Percentiles rank a stretch among this genome's conserved stretches.
Evolutionary conservation across 495 filamentous ascomycete species (phyloP).

Genomic region (Xylaria scruposa): DNA sequence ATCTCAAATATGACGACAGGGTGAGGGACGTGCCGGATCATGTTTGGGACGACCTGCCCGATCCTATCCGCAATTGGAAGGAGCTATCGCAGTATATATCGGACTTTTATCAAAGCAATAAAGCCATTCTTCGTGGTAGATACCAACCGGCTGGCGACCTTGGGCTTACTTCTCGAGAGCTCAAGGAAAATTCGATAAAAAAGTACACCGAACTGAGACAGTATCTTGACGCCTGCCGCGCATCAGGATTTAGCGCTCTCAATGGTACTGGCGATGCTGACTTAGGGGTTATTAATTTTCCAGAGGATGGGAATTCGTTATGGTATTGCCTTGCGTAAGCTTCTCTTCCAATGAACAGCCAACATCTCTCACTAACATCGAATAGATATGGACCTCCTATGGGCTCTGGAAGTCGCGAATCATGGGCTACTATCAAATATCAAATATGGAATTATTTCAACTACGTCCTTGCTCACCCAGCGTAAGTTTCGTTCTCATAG

Average conservation of each 20-base stretch:
- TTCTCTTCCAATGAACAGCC: background rate
- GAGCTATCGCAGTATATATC: background rate
- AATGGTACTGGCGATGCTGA: background rate
- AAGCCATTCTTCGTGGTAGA: background rate
- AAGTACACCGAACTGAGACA: background rate
- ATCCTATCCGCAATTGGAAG: background rate
- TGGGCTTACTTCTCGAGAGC: background rate
- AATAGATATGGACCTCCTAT: background rate
- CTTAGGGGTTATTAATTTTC: background rate
- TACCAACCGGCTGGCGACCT: slow-evolving; percentile 1
- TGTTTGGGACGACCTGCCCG: slow-evolving; percentile 2
- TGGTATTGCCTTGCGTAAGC: slow-evolving; percentile 4
- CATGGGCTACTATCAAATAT: background rate
- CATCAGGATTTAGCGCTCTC: background rate
- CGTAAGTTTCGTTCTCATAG: background rate
- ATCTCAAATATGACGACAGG: background rate
- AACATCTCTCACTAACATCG: background rate
- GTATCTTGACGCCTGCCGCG: background rate
- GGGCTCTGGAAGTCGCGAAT: background rate
- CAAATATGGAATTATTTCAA: slow-evolving; percentile 13
- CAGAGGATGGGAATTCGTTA: slow-evolving; percentile 1
- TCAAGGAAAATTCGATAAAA: background rate
- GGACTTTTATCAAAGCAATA: background rate
- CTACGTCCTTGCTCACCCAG: background rate
- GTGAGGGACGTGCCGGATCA: background rate